Conservation (phyloP, 73 alveolate genomes). For the Tetrahymena thermophila region DNA sequence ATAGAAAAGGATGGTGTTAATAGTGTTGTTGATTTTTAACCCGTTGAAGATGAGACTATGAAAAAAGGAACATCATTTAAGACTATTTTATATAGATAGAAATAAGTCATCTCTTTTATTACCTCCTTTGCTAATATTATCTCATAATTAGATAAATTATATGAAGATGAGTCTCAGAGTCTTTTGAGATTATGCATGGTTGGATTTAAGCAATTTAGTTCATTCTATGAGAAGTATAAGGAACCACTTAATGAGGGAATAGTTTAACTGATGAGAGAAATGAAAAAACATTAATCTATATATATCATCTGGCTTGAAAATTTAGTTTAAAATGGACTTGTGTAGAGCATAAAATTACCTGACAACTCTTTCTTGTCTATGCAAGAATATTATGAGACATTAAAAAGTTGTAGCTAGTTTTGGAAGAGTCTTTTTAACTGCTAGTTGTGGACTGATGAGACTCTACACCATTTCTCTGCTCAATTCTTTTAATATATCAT, state of each 20-base stretch:
- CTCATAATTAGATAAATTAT: background rate
- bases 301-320: background rate
- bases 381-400: slow-evolving; percentile 3
- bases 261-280: slow-evolving; percentile 12
- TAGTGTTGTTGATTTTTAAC: slow-evolving; percentile 12
- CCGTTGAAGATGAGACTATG: slow-evolving; percentile 12
- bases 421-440: slow-evolving; percentile 30
- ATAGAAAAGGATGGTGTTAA: background rate
- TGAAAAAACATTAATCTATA: slow-evolving; percentile 10
- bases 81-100: slow-evolving; percentile 20
- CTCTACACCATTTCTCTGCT: slow-evolving; percentile 5
- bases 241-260: slow-evolving; percentile 19
- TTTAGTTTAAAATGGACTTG: slow-evolving; percentile 9
- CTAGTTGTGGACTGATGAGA: slow-evolving; percentile 19
- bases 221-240: slow-evolving; percentile 25
- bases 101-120: slow-evolving; percentile 31
- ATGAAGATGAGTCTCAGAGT: slow-evolving; percentile 18
- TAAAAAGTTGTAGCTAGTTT: slow-evolving; percentile 9
- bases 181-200: slow-evolving; percentile 17
- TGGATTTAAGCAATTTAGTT: slow-evolving; percentile 13
- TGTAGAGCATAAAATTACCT: slow-evolving; percentile 7
- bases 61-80: slow-evolving; percentile 32
- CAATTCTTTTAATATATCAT: slow-evolving; percentile 1
- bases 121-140: slow-evolving; percentile 16
- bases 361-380: background rate